Evolutionary conservation across 306 rosid genomes (phyloP).

Genomic region (Cucurbita pepo): DNA sequence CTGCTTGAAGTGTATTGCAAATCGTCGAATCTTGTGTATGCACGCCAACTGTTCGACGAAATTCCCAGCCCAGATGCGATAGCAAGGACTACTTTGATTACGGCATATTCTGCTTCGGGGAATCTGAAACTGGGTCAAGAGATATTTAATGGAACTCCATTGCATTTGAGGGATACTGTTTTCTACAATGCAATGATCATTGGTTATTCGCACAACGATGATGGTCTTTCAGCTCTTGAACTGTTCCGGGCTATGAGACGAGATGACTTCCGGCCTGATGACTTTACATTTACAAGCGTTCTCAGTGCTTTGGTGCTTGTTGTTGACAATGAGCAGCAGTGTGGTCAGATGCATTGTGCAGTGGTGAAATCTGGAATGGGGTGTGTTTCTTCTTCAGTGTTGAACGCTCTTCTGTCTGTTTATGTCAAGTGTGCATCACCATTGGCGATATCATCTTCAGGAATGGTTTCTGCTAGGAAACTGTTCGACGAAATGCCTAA

Average conservation of each 20-base stretch:
- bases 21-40: neutral
- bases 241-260: constrained; percentile 3
- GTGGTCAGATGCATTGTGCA: constrained; percentile 9
- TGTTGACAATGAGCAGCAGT: constrained; percentile 3
- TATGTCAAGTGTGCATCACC: constrained; percentile 11
- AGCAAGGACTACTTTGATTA: constrained; percentile 1
- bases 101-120: constrained; percentile 3
- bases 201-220: constrained; percentile 5
- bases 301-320: constrained; percentile 6
- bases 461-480: constrained; percentile 8
- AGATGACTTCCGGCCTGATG: constrained; percentile 4
- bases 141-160: constrained; percentile 6
- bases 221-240: constrained; percentile 9
- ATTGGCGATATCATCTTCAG: neutral
- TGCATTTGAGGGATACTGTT: constrained; percentile 10
- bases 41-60: constrained; percentile 12
- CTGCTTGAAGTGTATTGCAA: constrained; percentile 32
- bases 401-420: constrained; percentile 8
- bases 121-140: constrained; percentile 4
- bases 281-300: constrained; percentile 7
- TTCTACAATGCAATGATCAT: constrained; percentile 13
- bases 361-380: constrained; percentile 11
- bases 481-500: constrained; percentile 7
- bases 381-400: constrained; percentile 1
- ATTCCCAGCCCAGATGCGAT: constrained; percentile 4